These are phyloP conservation scores for Debaryomyces sp. DNA, from an alignment of 1,139 yeast genomes.

Conservation along the genomic window DNA sequence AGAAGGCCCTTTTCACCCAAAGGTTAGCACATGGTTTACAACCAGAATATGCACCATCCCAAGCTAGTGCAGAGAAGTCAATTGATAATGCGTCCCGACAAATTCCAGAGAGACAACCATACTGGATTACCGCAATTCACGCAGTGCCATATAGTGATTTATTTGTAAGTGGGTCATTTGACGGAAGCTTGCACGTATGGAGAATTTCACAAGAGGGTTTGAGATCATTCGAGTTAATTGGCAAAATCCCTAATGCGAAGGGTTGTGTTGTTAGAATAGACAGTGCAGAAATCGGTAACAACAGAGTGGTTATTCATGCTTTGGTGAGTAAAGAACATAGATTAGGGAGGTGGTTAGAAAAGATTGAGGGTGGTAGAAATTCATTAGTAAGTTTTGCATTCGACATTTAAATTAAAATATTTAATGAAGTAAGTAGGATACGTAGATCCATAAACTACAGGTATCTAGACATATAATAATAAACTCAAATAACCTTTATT, in stretches of 20 bases:
- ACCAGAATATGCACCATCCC: constrained; percentile 46
- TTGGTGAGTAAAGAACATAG: constrained; percentile 82
- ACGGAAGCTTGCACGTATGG: constrained; percentile 80
- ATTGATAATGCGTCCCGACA: constrained; percentile 45
- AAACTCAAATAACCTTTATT: constrained; percentile 1
- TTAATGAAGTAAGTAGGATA: constrained; percentile 1
- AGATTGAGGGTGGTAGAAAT: constrained; percentile 45
- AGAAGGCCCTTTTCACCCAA: constrained; percentile 75
- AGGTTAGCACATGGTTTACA: constrained; percentile 80
- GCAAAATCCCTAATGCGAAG: constrained; percentile 57
- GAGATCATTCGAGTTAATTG: constrained; percentile 59
- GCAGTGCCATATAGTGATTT: constrained; percentile 91
- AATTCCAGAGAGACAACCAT: constrained; percentile 73
- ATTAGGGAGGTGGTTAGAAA: constrained; percentile 77
- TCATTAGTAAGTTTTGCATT: constrained; percentile 43
- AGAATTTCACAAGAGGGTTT: constrained; percentile 60
- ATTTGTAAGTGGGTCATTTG: constrained; percentile 87
- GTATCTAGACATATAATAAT: constrained; percentile 4
- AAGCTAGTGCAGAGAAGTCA: constrained; percentile 72
- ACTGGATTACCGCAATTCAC: constrained; percentile 79
- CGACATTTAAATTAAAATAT: constrained; percentile 25
- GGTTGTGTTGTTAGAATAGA: constrained; percentile 77
- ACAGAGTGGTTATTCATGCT: constrained; percentile 60
- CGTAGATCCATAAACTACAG: constrained; percentile 3
- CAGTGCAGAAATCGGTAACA: constrained; percentile 56